Evolutionary conservation across 495 filamentous ascomycete genomes (phyloP), one percentile per base, ranked within the genome.

Genomic region (Haplographium delicatum): DNA sequence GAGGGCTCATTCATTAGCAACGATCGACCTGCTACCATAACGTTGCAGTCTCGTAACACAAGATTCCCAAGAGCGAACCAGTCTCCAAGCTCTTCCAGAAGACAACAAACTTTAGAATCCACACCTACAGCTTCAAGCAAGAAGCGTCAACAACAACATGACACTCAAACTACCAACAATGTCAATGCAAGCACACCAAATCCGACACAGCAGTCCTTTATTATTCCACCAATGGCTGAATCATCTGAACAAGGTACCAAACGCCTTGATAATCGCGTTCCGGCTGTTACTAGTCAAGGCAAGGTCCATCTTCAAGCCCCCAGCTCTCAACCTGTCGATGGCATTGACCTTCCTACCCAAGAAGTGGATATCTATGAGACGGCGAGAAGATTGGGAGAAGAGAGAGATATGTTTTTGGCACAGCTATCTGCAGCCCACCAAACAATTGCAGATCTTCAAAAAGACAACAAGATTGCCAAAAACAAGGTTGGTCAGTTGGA

Each of bases 191-290:
- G 31, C 42, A 3, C 39, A 19, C 33, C 37, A 9, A 59, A 47
- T 43, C 40, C 46, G 1, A 69, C 66, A 9, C 46, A 50, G 9
- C 63, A 68, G 33, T 74, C 71, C 3, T 72, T 72, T 51, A 52
- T 65, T 47, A 54, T 72, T 5, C 70, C 71, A 3, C 56, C 65
- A 22, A 47, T 67, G 16, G 60, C 61, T 4, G 67, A 69, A 37
- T 51, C 67, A 39, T 69, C 67, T 20, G 66, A 71, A 45, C 55
- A 69, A 1, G 63, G 68, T 5, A 68, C 69, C 27, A 64, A 62
- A 19, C 37, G 35, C 39, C 46, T 60, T 20, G 60, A 62, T n/a
- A 40, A n/a, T 23, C 19, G 26, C 6, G 33, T 44, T 16, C 40
- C 44, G 23, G n/a, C 34, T 41, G 20, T 28, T 30, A 19, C 25